Evolutionary conservation across 1,284 basidiomycete genomes (phyloP).

Genomic region (Coriolopsis trogii): DNA sequence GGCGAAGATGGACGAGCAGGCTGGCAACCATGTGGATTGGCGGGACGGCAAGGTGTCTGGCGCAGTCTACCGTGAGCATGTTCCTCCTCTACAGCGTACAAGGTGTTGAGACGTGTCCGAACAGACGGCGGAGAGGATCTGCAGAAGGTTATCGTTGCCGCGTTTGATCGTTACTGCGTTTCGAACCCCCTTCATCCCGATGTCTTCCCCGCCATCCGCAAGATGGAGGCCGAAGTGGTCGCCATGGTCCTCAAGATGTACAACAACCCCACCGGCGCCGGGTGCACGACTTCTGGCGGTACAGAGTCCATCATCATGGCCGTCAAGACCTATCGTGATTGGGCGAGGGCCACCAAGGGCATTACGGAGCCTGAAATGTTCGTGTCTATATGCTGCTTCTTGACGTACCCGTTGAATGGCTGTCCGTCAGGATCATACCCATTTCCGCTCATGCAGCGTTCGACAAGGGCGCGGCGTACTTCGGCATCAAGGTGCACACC

Average conservation of each 20-base stretch:
- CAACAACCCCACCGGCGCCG: slow-evolving; percentile 84
- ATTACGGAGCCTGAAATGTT: slow-evolving; percentile 94
- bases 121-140: slow-evolving; percentile 85
- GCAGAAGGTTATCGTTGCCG: slow-evolving; percentile 69
- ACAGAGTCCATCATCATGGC: slow-evolving; percentile 97
- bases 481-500: slow-evolving; percentile 90
- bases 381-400: slow-evolving; percentile 27
- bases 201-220: slow-evolving; percentile 91
- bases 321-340: slow-evolving; percentile 92
- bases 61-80: slow-evolving; percentile 80
- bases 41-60: slow-evolving; percentile 82
- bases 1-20: slow-evolving; percentile 72
- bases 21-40: slow-evolving; percentile 57
- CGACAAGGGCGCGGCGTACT: slow-evolving; percentile 89
- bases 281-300: slow-evolving; percentile 93
- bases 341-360: slow-evolving; percentile 85
- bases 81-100: background rate
- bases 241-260: slow-evolving; percentile 92
- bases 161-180: slow-evolving; percentile 72
- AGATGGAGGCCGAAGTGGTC: slow-evolving; percentile 98
- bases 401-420: background rate
- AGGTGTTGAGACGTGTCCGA: background rate
- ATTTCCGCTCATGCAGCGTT: slow-evolving; percentile 93
- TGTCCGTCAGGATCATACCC: slow-evolving; percentile 71
- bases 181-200: slow-evolving; percentile 96